phyloP scores from a whole-genome alignment of 129 eudicot species.

The Centella asiatica region DNA sequence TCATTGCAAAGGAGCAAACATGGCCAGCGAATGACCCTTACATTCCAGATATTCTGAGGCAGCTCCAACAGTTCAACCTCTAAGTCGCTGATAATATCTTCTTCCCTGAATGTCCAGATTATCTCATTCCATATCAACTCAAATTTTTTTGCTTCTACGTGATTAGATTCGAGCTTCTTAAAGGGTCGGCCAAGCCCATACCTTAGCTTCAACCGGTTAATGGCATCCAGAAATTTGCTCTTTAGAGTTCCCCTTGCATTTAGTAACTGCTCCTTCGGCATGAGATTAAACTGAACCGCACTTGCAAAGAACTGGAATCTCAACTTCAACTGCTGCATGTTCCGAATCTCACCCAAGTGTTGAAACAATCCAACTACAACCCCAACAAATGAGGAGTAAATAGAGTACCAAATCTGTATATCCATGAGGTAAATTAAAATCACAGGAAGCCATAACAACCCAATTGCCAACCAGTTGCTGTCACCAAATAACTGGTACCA shows the following conservation, averaged over 20 bases:
- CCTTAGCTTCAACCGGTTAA: constrained; percentile 57
- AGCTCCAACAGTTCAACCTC: constrained; percentile 92
- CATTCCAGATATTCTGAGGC: constrained; percentile 78
- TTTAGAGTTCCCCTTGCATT: constrained; percentile 47
- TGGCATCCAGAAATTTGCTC: constrained; percentile 57
- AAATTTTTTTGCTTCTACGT: constrained; percentile 84
- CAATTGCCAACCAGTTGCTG: constrained; percentile 79
- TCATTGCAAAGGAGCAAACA: constrained; percentile 82
- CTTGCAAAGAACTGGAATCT: constrained; percentile 90
- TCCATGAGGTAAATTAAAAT: constrained; percentile 67
- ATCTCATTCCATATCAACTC: constrained; percentile 87
- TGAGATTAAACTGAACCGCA: constrained; percentile 86
- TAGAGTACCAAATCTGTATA: constrained; percentile 74
- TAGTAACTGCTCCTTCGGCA: constrained; percentile 84
- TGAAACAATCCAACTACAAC: constrained; percentile 68
- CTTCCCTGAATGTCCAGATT: constrained; percentile 70
- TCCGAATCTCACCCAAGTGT: constrained; percentile 85
- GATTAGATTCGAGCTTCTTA: constrained; percentile 76
- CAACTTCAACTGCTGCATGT: constrained; percentile 76
- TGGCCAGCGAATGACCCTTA: constrained; percentile 87
- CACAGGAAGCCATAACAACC: constrained; percentile 86
- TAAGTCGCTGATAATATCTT: constrained; percentile 67
- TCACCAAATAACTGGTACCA: constrained; percentile 67
- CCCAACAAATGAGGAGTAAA: constrained; percentile 68
- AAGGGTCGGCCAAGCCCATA: constrained; percentile 77